Base-by-base conservation (phyloP, 2,329 filamentous ascomycete genomes). In the Hirsutella minnesotensis region DNA sequence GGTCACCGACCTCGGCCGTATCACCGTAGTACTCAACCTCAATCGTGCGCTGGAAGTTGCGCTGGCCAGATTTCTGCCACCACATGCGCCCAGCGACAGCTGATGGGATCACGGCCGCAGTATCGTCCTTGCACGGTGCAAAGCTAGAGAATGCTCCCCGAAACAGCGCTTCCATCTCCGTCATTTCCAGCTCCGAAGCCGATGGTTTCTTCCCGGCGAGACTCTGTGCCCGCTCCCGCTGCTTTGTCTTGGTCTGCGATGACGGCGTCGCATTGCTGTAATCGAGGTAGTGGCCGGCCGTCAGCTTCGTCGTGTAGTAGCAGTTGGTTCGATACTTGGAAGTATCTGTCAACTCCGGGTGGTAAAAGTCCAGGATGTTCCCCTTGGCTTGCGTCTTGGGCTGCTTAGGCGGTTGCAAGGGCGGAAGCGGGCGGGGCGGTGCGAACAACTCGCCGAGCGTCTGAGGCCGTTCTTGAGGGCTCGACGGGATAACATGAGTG, bases 71-170 rank as follows among this genome's bases (percentile, higher is more conserved):
- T 47, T 77, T 77, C 56, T 86, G 79, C 83, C 84, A 90, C 83
- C 84, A 89, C 39, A 89, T 63, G 53, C 77, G 75, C 41, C 79
- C 77, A 46, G 84, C 76, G 40, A 78, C 70, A 29, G 77, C 76
- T 2, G 80, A 77, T 0, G 85, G 77, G 3, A 87, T 68, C 44
- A 88, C 69, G 5, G 85, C 81, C 12, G 73, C 76, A 3, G 82
- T 73, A 55, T 89, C 80, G 58, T 90, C 85, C 51, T 77, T 81
- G 41, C 75, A 79, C 0, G 85, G 85, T 5, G 85, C 85, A 58
- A 89, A 90, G 54, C 81, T 84, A 1, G 83, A 87, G 58, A 88
- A 90, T 1, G 81, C 84, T 43, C 81, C 78, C 24, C 83, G 74
- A 55, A 89, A 90, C 9, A 89, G 65, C 0, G 80, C 73, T 51